Evolutionary conservation across 2,329 filamentous ascomycete species (phyloP), one percentile per base, ranked within the genome.

Genomic region (Trichoderma koningiopsis): DNA sequence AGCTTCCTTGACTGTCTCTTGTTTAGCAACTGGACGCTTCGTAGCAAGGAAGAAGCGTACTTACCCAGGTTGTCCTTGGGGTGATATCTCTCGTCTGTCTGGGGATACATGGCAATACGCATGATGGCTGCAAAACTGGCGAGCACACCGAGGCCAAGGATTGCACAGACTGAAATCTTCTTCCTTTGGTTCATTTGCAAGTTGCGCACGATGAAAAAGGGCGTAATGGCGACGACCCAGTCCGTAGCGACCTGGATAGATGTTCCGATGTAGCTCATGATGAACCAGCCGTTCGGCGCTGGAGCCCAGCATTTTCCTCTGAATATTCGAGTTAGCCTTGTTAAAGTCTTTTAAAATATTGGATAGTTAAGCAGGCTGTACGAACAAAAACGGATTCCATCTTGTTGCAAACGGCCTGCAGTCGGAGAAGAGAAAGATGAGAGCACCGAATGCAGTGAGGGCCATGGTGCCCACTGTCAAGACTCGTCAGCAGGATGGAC

Each of bases 381-480:
- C 61, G 16, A 52, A 64, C 61, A 64, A 33, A 16, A 55, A 55
- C 33, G 47, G 40, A n/a, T 64, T 64, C 61, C 61, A 64, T 10
- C 47, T 31, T 19, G 61, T 43, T 29, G 61, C n/a, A 55, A 64
- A 19, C 13, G 61, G 61, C 24, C 29, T 52, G 24, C 61, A 64
- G 33, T 43, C 43, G 22, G 49, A 33, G 61, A 64, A 64, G 27
- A 64, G 47, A 29, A 64, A 52, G 31, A 64, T 43, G 16, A 64
- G 43, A 24, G 40, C 47, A 27, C 31, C 61, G 16, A 55, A 24
- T 27, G 47, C 61, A 27, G 47, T 64, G 16, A 64, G 52, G 24
- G 24, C 52, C 52, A 55, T 55, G 24, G 11, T 24, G 5, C 52
- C 52, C 52, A 55, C 52, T 55, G 52, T 55, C 22, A 13, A 53